A percentile compares a stretch with the other conserved stretches of the same genome.
Conservation (phyloP, 345 rosid genomes). For the Erodium maritimum region DNA sequence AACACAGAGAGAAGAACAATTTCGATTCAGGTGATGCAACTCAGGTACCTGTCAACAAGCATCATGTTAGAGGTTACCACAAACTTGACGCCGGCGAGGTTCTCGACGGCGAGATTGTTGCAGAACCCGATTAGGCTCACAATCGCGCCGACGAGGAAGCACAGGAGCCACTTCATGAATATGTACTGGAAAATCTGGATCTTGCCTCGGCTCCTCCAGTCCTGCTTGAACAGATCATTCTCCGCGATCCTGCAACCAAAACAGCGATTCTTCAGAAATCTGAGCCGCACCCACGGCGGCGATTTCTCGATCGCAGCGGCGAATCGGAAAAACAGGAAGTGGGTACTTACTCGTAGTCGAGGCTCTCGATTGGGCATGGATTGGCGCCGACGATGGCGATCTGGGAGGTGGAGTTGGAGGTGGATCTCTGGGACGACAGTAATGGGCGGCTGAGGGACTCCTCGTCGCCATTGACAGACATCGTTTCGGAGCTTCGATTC, state of each 20-base stretch:
- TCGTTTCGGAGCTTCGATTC: not conserved
- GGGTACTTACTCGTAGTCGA: conserved; percentile 66
- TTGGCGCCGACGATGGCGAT: conserved; percentile 83
- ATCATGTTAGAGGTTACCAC: conserved; percentile 88
- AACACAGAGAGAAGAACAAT: too few relatives aligned
- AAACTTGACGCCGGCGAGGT: conserved; percentile 73
- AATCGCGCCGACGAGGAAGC: conserved; percentile 52
- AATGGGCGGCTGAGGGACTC: conserved; percentile 44
- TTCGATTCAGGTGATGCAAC: too few relatives aligned
- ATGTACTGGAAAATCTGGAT: conserved; percentile 56
- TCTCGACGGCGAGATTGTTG: conserved; percentile 83
- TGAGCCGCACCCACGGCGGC: not conserved
- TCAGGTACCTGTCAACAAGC: conserved; percentile 48
- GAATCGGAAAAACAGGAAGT: not conserved
- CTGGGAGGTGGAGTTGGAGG: conserved; percentile 65
- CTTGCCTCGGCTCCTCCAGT: conserved; percentile 68
- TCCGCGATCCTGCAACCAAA: conserved; percentile 37
- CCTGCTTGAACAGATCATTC: conserved; percentile 86
- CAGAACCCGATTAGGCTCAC: conserved; percentile 73
- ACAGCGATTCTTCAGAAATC: not conserved
- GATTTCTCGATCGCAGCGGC: too few relatives aligned
- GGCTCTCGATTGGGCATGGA: conserved; percentile 77
- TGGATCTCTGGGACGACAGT: conserved; percentile 33
- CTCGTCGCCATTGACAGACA: conserved; percentile 11
- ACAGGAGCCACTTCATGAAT: conserved; percentile 71